Conservation (phyloP, 1,284 basidiomycete genomes). For the Papiliotrema flavescens region DNA sequence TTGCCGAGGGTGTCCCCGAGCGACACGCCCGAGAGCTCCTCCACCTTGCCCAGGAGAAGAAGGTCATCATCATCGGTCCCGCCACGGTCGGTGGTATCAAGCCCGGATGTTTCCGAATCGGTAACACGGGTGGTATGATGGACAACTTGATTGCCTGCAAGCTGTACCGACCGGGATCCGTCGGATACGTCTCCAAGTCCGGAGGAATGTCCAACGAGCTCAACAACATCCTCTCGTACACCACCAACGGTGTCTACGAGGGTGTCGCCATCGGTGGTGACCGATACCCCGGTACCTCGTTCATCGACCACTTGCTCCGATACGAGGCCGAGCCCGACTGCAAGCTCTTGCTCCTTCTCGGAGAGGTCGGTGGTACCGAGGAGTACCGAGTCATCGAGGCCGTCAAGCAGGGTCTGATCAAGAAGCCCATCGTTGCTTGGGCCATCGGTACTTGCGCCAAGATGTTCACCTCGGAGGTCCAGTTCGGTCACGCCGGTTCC, state of each 20-base stretch:
- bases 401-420: slow-evolving; percentile 89
- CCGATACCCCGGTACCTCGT: slow-evolving; percentile 96
- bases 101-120: slow-evolving; percentile 99
- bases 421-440: slow-evolving; percentile 99
- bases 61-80: slow-evolving; percentile 93
- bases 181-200: slow-evolving; percentile 99
- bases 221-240: slow-evolving; percentile 97
- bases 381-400: slow-evolving; percentile 99
- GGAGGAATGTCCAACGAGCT: slow-evolving; percentile 99
- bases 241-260: slow-evolving; percentile 98
- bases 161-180: slow-evolving; percentile 95
- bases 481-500: slow-evolving; percentile 97
- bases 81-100: slow-evolving; percentile 99
- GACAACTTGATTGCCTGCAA: slow-evolving; percentile 99
- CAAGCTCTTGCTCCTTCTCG: slow-evolving; percentile 97
- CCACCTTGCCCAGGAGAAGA: slow-evolving; percentile 78
- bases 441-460: slow-evolving; percentile 99
- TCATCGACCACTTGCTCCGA: slow-evolving; percentile 97
- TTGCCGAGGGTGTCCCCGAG: slow-evolving; percentile 98
- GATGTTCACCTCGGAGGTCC: slow-evolving; percentile 99
- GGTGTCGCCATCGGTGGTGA: slow-evolving; percentile 99
- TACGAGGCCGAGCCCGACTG: slow-evolving; percentile 97
- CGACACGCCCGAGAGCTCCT: slow-evolving; percentile 95
- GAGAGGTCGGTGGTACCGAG: slow-evolving; percentile 98
- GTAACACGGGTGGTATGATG: slow-evolving; percentile 99